A percentile compares a stretch with the other conserved stretches of the same genome.
Evolutionary conservation across 805 yeast genomes (phyloP).

Genomic region (Groenewaldozyma salmanticensis): DNA sequence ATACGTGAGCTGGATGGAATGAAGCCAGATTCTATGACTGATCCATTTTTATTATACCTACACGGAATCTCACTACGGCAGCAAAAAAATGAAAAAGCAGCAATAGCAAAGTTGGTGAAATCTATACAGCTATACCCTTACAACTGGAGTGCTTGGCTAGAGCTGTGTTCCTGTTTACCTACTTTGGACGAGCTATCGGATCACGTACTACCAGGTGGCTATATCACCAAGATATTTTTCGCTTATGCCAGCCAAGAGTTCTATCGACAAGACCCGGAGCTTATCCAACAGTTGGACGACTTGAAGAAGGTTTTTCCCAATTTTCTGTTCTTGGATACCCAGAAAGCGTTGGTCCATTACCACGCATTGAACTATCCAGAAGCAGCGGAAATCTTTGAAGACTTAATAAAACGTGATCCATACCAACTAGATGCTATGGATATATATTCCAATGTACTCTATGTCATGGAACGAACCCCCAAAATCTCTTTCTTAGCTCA

Average conservation of each 20-base stretch:
- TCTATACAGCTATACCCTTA: constrained; percentile 64
- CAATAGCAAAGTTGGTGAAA: constrained; percentile 49
- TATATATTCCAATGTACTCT: constrained; percentile 85
- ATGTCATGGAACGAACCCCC: constrained; percentile 82
- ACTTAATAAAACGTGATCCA: constrained; percentile 65
- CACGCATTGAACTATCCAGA: constrained; percentile 77
- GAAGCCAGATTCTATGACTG: constrained; percentile 19
- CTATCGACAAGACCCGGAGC: constrained; percentile 50
- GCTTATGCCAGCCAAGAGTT: constrained; percentile 68
- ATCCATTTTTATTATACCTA: constrained; percentile 61
- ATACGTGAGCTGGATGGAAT: constrained; percentile 33
- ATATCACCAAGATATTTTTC: constrained; percentile 49
- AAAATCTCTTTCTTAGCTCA: constrained; percentile 84
- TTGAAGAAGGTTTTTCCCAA: constrained; percentile 54
- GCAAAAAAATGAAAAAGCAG: constrained; percentile 49
- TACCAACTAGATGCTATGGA: constrained; percentile 85
- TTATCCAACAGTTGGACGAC: constrained; percentile 36
- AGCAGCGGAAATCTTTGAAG: constrained; percentile 73
- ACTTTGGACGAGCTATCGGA: constrained; percentile 46
- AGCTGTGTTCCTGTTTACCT: constrained; percentile 52
- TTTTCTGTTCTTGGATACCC: constrained; percentile 65
- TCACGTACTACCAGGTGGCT: constrained; percentile 12
- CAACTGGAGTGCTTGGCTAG: constrained; percentile 94
- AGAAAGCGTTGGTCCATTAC: constrained; percentile 71
- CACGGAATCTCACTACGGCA: constrained; percentile 59